These are phyloP conservation scores for Coniochaeta prunicola DNA, from an alignment of 2,329 filamentous ascomycete species.

Conservation along the genomic window DNA sequence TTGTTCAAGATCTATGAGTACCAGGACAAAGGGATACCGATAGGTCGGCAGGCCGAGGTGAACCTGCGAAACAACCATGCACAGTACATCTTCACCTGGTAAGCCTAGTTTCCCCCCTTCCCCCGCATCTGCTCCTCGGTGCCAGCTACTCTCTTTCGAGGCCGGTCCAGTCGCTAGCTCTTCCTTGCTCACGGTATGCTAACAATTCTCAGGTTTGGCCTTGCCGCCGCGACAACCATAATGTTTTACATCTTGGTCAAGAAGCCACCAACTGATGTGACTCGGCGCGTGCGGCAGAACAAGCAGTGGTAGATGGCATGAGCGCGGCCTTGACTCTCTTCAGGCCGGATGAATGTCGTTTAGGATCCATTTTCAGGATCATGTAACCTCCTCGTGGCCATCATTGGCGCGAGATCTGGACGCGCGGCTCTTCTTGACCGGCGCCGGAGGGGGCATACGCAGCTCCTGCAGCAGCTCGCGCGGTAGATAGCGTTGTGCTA, in stretches of 20 bases:
- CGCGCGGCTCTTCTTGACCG: slow-evolving; percentile 38
- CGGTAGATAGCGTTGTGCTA: slow-evolving; percentile 77
- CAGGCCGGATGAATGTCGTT: neutral
- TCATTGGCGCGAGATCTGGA: slow-evolving; percentile 29
- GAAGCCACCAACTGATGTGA: slow-evolving; percentile 69
- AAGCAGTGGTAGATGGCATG: slow-evolving; percentile 56
- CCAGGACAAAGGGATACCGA: slow-evolving; percentile 75
- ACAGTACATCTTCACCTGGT: slow-evolving; percentile 99
- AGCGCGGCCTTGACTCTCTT: neutral
- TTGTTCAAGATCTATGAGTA: slow-evolving; percentile 69
- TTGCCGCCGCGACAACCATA: slow-evolving; percentile 76
- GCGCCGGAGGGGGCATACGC: slow-evolving; percentile 57
- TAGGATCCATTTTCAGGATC: slow-evolving; percentile 16
- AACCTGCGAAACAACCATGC: slow-evolving; percentile 94
- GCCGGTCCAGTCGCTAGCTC: slow-evolving; percentile 5
- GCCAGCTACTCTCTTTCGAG: neutral
- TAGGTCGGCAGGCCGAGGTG: slow-evolving; percentile 81
- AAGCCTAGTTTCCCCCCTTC: slow-evolving; percentile 26
- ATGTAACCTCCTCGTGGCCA: slow-evolving; percentile 25
- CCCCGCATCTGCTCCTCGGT: too few relatives aligned
- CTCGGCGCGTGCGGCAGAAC: slow-evolving; percentile 68
- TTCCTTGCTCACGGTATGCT: neutral
- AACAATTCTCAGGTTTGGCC: slow-evolving; percentile 62
- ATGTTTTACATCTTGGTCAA: slow-evolving; percentile 97
- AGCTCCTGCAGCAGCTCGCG: slow-evolving; percentile 77